These are phyloP conservation scores for Syzygium aromaticum DNA, from an alignment of 345 rosid species.

Conservation along the genomic window DNA sequence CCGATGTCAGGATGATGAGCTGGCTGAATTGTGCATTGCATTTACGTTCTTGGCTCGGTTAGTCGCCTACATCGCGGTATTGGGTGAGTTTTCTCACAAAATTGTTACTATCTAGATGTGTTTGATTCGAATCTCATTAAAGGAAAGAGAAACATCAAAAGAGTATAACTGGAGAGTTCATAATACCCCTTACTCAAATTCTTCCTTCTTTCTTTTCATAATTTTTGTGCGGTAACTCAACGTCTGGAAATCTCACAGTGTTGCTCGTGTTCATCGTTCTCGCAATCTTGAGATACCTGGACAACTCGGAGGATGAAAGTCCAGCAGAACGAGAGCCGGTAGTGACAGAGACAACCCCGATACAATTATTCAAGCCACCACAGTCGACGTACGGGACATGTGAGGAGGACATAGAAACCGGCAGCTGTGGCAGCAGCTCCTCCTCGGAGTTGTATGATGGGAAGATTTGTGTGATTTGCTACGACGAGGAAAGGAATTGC, in stretches of 20 bases:
- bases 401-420: conserved; percentile 22
- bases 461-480: conserved; percentile 45
- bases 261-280: conserved; percentile 13
- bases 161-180: neutral
- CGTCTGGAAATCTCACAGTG: conserved; percentile 1
- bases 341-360: conserved; percentile 14
- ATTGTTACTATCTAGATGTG: neutral
- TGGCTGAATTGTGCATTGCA: conserved; percentile 21
- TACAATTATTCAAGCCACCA: conserved; percentile 5
- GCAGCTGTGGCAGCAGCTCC: conserved; percentile 15
- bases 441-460: conserved; percentile 45
- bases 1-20: conserved; percentile 19
- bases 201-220: neutral
- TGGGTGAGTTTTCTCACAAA: conserved; percentile 12
- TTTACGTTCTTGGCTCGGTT: conserved; percentile 27
- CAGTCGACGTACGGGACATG: conserved; percentile 20
- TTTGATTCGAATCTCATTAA: neutral
- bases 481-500: conserved; percentile 48
- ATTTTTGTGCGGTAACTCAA: neutral
- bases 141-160: neutral
- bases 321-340: neutral
- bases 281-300: conserved; percentile 20
- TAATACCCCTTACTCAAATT: neutral
- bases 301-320: conserved; percentile 4
- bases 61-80: conserved; percentile 21